Base-by-base conservation (phyloP, 371 early-diverging fungal genomes). In the Mortierella polycephala region DNA sequence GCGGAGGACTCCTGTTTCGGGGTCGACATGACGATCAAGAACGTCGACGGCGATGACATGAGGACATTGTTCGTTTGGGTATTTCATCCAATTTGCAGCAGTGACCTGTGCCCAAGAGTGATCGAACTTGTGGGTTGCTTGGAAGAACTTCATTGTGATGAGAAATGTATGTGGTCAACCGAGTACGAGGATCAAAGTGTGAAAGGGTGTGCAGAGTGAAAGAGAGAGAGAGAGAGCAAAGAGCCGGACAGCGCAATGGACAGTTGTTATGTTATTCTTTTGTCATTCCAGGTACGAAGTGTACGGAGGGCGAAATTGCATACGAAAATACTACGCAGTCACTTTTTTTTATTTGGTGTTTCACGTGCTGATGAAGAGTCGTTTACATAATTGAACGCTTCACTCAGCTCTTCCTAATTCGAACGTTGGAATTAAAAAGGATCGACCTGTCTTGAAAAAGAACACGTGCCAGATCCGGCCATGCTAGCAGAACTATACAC, bases 11-110 rank as follows among this genome's bases (percentile, higher is more conserved):
- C 97, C 96, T 0, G 95, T 94, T 30, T 85, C 85, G 13, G 94
- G 92, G 77, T 96, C 94, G 18, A 99, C 86, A 7, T 82, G 80
- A 46, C 96, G 88, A 65, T 91, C 84, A 57, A 98, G 87, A 30
- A 95, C 90, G 84, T 98, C 99, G 40, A 96, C 96, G 68, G 93
- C 92, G 49, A 93, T 79, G 57, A 98, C 98, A 70, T 98, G 99
- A 58, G 93, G 88, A 42, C 95, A 91, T 51, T 91, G 86, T 46
- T 94, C 95, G 81, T 98, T 98, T 9, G 99, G 99, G 84, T 98
- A 98, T 85, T 98, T 98, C 80, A 91, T 89, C 96, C 96, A 98
- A 82, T 95, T 92, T 53, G 96, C 99, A 13, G 91, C 86, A 21
- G 97, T 96, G 21, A 97, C 93, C 16, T 92, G 87, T 20, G 83